Base-by-base conservation (phyloP, 345 rosid genomes). In the Populus euphratica region DNA sequence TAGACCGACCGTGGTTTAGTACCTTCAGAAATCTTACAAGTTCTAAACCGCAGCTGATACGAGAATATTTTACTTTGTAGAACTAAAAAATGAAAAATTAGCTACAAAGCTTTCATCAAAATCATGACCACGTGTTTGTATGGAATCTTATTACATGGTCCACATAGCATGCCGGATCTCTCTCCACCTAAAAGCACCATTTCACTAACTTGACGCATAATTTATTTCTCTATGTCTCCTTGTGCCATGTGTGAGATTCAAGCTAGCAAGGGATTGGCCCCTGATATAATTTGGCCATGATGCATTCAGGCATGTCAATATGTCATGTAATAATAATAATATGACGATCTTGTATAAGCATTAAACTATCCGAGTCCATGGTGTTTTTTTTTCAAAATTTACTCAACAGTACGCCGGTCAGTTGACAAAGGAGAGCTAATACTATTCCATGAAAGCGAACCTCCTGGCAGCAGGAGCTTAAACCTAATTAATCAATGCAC, bases 111-210 rank as follows among this genome's bases (percentile, higher is more conserved):
- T 33, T n/a, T 8, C 12, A 29, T 67, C 13, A 18, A 27, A 76
- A 79, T n/a, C 65, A n/a, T 11, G 43, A 52, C 80, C 86, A 84
- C 83, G 81, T 86, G 86, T 74, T 23, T 23, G 64, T 59, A 33
- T 73, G 80, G 81, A 27, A 76, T 84, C 78, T 77, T 43, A 43
- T 50, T n/a, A 43, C 41, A 23, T 38, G 62, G 72, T 29, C 77
- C 76, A 66, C 31, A 33, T 69, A 62, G 63, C 76, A 56, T 74
- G 73, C 66, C 62, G 83, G 72, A 70, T 78, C 79, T 66, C 38
- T 65, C 62, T 76, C 82, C 68, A 73, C 82, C 82, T 78, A 78
- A 39, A 78, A 23, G 18, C 75, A 79, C 78, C 80, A 79, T 47
- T 80, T 73, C 81, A 20, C n/a, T 47, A 20, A 33, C 71, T 33